A percentile compares a stretch with the other conserved stretches of the same genome.
These are phyloP conservation scores for Anthracocystis panici-leucophaei DNA, from an alignment of 1,284 basidiomycete genomes.

Conservation along the genomic window DNA sequence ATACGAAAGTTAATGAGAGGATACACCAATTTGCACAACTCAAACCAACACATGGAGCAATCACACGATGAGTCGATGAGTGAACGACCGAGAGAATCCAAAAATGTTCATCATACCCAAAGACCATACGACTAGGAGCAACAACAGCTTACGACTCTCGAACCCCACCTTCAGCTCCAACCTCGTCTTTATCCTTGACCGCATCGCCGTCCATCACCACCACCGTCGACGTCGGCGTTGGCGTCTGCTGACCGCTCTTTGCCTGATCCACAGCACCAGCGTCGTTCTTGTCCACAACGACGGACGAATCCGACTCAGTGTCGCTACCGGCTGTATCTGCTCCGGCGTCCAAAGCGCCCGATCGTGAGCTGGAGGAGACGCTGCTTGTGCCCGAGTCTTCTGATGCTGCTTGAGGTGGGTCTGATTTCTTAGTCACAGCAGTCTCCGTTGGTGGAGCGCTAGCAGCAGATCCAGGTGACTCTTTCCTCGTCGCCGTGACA, in stretches of 20 bases:
- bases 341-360: constrained; percentile 19
- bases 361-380: constrained; percentile 32
- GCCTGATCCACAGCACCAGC: neutral
- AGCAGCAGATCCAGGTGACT: constrained; percentile 1
- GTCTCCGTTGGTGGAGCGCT: neutral
- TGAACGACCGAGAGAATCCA: too few relatives aligned
- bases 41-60: too few relatives aligned
- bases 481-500: neutral
- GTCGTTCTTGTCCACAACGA: constrained; percentile 1
- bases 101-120: too few relatives aligned
- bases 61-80: too few relatives aligned
- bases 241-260: neutral
- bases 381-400: constrained; percentile 37
- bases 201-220: too few relatives aligned
- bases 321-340: constrained; percentile 34
- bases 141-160: too few relatives aligned
- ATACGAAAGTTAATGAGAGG: too few relatives aligned
- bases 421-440: constrained; percentile 1
- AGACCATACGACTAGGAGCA: too few relatives aligned
- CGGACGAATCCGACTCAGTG: constrained; percentile 29
- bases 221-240: too few relatives aligned
- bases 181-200: too few relatives aligned
- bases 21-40: too few relatives aligned
- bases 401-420: neutral
- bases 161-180: too few relatives aligned